These are phyloP conservation scores for Tolypocladium album DNA, from an alignment of 2,329 filamentous ascomycete species.

Conservation along the genomic window DNA sequence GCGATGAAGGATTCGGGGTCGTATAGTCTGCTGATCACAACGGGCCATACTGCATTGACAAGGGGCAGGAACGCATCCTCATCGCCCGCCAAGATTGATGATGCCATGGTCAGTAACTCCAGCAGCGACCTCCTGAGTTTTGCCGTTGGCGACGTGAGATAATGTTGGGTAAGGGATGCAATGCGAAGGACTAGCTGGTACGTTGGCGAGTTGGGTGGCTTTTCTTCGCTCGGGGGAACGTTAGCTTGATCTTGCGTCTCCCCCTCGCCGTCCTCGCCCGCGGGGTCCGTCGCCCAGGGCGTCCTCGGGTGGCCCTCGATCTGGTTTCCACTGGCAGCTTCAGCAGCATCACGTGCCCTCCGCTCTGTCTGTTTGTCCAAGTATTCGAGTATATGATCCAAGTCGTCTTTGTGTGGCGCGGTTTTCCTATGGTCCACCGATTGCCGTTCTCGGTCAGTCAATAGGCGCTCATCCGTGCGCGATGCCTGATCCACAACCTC, in stretches of 20 bases:
- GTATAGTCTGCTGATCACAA: conserved; percentile 57
- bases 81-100: conserved; percentile 60
- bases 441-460: conserved; percentile 27
- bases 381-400: conserved; percentile 40
- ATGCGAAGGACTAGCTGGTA: conserved; percentile 77
- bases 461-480: conserved; percentile 40
- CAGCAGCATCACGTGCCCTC: conserved; percentile 21
- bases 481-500: conserved; percentile 77
- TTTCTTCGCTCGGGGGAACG: conserved; percentile 30
- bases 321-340: conserved; percentile 20
- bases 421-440: conserved; percentile 31
- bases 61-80: conserved; percentile 81
- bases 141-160: conserved; percentile 76
- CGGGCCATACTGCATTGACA: conserved; percentile 84
- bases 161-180: conserved; percentile 74
- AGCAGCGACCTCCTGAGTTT: conserved; percentile 70
- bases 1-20: conserved; percentile 59
- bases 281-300: conserved; percentile 25
- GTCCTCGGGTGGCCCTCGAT: conserved; percentile 18
- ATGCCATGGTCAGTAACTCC: conserved; percentile 61
- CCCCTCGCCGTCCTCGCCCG: conserved; percentile 21
- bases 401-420: conserved; percentile 17
- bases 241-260: conserved; percentile 24
- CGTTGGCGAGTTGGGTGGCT: conserved; percentile 61
- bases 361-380: conserved; percentile 45